Base-by-base conservation (phyloP, 2,329 filamentous ascomycete genomes). In the Ascochyta clinopodiicola region DNA sequence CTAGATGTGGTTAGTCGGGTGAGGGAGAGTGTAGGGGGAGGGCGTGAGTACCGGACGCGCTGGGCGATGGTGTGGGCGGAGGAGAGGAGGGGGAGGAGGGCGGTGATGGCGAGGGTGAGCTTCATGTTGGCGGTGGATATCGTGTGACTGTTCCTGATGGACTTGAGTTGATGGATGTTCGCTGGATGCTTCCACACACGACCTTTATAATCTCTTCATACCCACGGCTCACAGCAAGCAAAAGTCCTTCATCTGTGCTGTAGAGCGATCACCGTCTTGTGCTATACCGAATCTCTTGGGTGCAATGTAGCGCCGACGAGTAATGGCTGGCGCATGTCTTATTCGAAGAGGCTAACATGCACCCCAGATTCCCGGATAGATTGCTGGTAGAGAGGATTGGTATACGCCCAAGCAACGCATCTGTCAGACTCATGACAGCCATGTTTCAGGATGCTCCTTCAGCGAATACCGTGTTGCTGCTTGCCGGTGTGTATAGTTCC, bases 21-120 rank as follows among this genome's bases (percentile, higher is more conserved):
- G n/a, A 6, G 17, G 36, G 21, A 31, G 24, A 19, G 6, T 6
- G 8, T 17, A 38, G 15, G 17, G 2, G 12, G 37, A 1, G n/a
- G 24, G 15, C 19, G 8, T 29, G 8, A 8, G 17, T 19, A 65
- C 60, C 55, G 57, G 43, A 85, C 74, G 24, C 74, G 73, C 61
- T 81, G 78, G 59, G 79, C 80, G 62, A 81, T 79, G 44, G 73
- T 67, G 58, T 81, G 79, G 34, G 74, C 77, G 8, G 73, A 68
- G 37, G 68, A 59, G 25, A 75, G 68, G 36, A 67, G 64, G 45
- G 74, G 70, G 8, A 75, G 64, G 25, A 72, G 57, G 17, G 69
- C 60, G 34, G 65, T 45, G 32, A 67, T 55, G 24, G 58, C 49
- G 22, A 63, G 49, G 63, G 69, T 45, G 60, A 72, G 59, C 64